phyloP scores from a whole-genome alignment of 2,329 filamentous ascomycete genomes.

The Macroventuria anomochaeta region DNA sequence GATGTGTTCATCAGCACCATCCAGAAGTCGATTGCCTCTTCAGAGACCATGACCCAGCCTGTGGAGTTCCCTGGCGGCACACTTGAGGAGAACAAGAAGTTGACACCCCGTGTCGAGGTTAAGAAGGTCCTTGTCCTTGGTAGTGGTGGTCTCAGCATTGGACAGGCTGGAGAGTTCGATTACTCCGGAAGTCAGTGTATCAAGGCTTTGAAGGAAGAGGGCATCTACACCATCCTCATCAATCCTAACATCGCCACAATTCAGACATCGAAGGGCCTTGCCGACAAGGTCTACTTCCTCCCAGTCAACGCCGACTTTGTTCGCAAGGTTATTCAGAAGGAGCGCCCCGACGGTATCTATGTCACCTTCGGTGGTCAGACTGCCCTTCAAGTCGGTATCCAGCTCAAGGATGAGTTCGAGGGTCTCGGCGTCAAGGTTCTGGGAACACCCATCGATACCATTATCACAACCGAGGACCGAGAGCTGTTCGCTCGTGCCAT shows the following conservation, averaged over 20 bases:
- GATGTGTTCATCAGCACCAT: slow-evolving; percentile 95
- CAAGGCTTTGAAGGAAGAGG: slow-evolving; percentile 97
- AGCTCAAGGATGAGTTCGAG: slow-evolving; percentile 97
- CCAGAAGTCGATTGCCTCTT: slow-evolving; percentile 70
- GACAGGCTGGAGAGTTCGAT: slow-evolving; percentile 97
- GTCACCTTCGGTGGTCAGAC: slow-evolving; percentile 98
- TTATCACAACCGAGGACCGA: slow-evolving; percentile 97
- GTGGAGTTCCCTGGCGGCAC: slow-evolving; percentile 89
- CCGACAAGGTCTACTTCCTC: slow-evolving; percentile 98
- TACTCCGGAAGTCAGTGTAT: slow-evolving; percentile 98
- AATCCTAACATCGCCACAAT: slow-evolving; percentile 99
- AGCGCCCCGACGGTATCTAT: slow-evolving; percentile 95
- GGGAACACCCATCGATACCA: slow-evolving; percentile 95
- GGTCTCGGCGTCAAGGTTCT: slow-evolving; percentile 89
- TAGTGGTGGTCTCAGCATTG: slow-evolving; percentile 93
- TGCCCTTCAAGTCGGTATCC: slow-evolving; percentile 93
- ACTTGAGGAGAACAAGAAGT: slow-evolving; percentile 75
- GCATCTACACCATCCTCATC: slow-evolving; percentile 97
- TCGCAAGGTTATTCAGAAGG: slow-evolving; percentile 93
- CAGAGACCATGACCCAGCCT: slow-evolving; percentile 70
- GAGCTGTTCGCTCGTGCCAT: slow-evolving; percentile 97
- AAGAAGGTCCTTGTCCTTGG: slow-evolving; percentile 96
- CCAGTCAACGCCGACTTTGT: slow-evolving; percentile 97
- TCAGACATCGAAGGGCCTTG: slow-evolving; percentile 95
- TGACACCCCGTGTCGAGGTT: slow-evolving; percentile 79